These are phyloP conservation scores for Terfezia claveryi DNA, from an alignment of 495 filamentous ascomycete genomes.

Conservation along the genomic window DNA sequence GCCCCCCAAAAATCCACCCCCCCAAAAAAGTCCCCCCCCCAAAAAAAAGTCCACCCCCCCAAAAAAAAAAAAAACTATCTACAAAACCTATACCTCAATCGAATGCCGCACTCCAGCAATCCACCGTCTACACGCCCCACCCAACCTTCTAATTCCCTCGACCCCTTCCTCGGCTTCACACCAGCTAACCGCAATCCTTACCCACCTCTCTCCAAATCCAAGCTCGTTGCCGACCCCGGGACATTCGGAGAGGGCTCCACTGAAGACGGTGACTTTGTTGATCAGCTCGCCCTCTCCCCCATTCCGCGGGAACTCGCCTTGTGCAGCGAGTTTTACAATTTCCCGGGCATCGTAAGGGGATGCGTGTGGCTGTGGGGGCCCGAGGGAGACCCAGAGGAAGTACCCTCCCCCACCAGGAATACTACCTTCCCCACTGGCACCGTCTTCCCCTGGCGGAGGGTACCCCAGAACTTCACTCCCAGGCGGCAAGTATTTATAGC, in stretches of 20 bases:
- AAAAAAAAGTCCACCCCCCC: background rate
- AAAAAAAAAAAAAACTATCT: background rate
- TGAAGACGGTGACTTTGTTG: conserved; percentile 6
- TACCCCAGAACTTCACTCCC: conserved; percentile 5
- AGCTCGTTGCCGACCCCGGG: conserved; percentile 8
- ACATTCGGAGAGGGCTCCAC: conserved; percentile 12
- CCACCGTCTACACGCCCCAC: conserved; percentile 11
- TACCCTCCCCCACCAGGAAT: conserved; percentile 10
- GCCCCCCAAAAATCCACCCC: background rate
- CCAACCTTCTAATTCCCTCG: conserved; percentile 14
- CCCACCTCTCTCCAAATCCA: conserved; percentile 11
- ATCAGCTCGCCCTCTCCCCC: background rate
- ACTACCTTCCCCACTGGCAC: no score
- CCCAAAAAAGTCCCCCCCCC: background rate
- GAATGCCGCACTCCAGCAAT: conserved; percentile 1
- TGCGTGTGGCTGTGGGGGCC: background rate
- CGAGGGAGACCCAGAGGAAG: conserved; percentile 14
- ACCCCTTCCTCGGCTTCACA: conserved; percentile 8
- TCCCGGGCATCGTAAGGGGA: conserved; percentile 6
- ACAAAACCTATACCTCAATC: background rate
- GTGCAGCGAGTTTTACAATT: conserved; percentile 6
- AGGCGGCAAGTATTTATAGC: conserved; percentile 5
- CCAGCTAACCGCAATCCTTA: conserved; percentile 15
- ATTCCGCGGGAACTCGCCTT: background rate
- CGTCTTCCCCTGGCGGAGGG: background rate